A percentile compares a stretch with the other conserved stretches of the same genome.
Evolutionary conservation across 139 green algal species (phyloP).

Genomic region (Chlamydomonas incerta): DNA sequence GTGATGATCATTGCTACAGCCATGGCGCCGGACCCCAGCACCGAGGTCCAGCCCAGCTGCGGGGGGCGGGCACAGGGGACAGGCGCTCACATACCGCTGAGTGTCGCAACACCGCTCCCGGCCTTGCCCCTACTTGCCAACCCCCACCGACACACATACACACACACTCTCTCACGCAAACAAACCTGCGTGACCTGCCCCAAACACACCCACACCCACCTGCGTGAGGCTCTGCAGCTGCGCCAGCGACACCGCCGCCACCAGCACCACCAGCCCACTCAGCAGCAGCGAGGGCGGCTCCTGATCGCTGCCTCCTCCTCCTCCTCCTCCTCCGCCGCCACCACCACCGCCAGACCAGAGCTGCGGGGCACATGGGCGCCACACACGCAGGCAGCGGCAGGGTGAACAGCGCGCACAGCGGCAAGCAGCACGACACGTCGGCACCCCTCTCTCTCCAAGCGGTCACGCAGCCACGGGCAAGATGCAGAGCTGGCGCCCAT

Average conservation of each 20-base stretch:
- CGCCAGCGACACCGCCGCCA: slow-evolving; percentile 30
- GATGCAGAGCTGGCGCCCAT: too few relatives aligned
- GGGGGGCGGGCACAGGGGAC: too few relatives aligned
- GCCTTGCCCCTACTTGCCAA: too few relatives aligned
- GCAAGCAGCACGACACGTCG: too few relatives aligned
- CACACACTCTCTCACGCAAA: too few relatives aligned
- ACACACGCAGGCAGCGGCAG: not conserved
- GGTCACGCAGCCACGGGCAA: too few relatives aligned
- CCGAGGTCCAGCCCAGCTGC: slow-evolving; percentile 38
- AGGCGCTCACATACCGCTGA: too few relatives aligned
- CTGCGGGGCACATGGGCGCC: not conserved
- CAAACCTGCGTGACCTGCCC: too few relatives aligned
- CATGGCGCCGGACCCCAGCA: slow-evolving; percentile 21
- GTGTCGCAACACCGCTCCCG: too few relatives aligned
- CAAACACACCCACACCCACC: not conserved
- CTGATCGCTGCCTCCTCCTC: not conserved
- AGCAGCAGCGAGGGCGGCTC: slow-evolving; percentile 1
- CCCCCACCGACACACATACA: not conserved
- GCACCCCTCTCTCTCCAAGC: too few relatives aligned
- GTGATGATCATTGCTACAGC: slow-evolving; percentile 3
- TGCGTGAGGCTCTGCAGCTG: slow-evolving; percentile 24
- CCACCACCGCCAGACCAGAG: not conserved
- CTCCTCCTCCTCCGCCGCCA: too few relatives aligned
- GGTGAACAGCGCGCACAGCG: too few relatives aligned
- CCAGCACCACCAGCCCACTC: slow-evolving; percentile 24